Evolutionary conservation across 257 asterid genomes (phyloP).

Genomic region (Solanum medicagineum): DNA sequence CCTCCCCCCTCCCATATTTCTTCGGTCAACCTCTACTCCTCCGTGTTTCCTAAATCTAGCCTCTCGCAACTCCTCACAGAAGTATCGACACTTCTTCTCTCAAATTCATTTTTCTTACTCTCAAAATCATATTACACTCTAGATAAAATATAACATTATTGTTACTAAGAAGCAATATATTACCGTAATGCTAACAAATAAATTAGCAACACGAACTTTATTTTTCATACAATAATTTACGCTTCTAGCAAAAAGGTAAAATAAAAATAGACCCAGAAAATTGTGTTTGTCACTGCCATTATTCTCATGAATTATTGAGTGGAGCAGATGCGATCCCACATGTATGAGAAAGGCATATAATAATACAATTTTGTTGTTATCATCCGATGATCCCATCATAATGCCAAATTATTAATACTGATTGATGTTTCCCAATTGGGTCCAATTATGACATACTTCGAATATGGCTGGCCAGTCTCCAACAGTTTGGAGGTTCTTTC

Average conservation of each 20-base stretch:
- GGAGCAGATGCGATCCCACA: neutral
- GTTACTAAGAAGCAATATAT: neutral
- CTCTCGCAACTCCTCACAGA: no score
- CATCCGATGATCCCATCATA: neutral
- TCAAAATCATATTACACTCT: neutral
- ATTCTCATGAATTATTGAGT: neutral
- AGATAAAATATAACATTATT: neutral
- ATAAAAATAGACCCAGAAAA: neutral
- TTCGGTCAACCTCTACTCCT: no score
- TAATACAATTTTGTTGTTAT: neutral
- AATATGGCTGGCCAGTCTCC: neutral
- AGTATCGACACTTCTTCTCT: no score
- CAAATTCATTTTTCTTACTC: no score
- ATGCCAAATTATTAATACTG: neutral
- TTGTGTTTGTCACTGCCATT: neutral
- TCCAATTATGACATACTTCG: neutral
- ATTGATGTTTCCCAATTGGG: neutral
- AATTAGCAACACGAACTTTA: neutral
- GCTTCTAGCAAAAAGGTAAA: neutral
- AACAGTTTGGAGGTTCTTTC: neutral
- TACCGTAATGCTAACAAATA: neutral
- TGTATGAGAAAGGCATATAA: neutral
- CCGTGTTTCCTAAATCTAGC: no score
- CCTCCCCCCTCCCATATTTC: no score
- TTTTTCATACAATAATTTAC: neutral